Base-by-base conservation (phyloP, 441 rosid genomes). In the Croton setiger region DNA sequence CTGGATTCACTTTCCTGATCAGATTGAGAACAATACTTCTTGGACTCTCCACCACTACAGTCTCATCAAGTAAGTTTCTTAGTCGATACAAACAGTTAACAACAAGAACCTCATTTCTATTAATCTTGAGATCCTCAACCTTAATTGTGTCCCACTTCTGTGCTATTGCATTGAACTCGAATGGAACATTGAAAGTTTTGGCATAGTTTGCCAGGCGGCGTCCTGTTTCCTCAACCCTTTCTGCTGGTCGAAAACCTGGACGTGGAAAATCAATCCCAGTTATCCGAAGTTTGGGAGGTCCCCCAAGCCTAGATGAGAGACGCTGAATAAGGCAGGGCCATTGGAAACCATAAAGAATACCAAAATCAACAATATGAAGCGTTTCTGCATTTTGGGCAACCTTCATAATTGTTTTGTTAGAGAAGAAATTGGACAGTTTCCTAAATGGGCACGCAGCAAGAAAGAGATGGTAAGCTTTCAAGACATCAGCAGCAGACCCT, bases 31-130 rank as follows among this genome's bases (percentile, higher is more conserved):
- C 89, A 45, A 70, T 37, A 64, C 82, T 85, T 84, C 93, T 86
- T 2, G 96, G 96, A 74, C 86, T 88, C 66, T 84, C 74, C 54
- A 80, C 78, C 21, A 68, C 81, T 13, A 89, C 97, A 0, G 97
- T 93, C 74, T 91, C 95, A 62, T 93, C 98, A 9, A 91, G 76
- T 1, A 89, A 82, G 78, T 89, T 83, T 66, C 79, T 82, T 44
- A 87, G 77, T 52, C 96, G 84, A 41, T 73, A 86, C 43, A 85
- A 56, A 74, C 85, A 83, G 78, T 84, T 88, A 49, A 88, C 98
- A 0, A 84, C 96, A 8, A 88, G 72, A 51, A 86, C 82, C 74
- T 93, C 98, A 59, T 78, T 77, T 39, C 78, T 76, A 44, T 68
- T 74, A 44, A 93, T 74, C 78, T 91, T 88, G 75, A 93, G 83